Base-by-base conservation (phyloP, 441 rosid species). In the Corymbia citriodora region DNA sequence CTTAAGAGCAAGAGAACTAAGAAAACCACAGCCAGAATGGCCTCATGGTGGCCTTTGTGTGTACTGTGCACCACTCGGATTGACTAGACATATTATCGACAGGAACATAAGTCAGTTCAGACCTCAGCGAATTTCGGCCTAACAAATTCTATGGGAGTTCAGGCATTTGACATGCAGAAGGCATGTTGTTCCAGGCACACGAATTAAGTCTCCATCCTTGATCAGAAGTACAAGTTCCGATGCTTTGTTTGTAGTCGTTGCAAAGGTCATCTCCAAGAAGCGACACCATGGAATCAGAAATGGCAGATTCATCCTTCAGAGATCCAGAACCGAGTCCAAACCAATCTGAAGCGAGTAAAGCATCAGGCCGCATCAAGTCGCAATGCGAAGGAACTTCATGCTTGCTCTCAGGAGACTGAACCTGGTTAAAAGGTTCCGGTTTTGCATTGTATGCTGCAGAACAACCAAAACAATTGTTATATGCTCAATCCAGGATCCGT, bases 131-230 rank as follows among this genome's bases (percentile, higher is more conserved):
- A 90, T 91, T 82, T 65, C 8, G 1, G 83, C 87, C 87, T 61
- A 90, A 90, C 70, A 61, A 91, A 85, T 88, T 86, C 95, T 94
- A 96, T 52, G 97, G 97, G 63, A 95, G 92, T 93, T 97, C 97
- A 17, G 94, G 93, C 93, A 95, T 97, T 91, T 96, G 97, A 94
- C 96, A 96, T 88, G 96, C 96, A 31, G 97, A 93, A 85, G 99
- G 99, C 97, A 97, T 95, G 94, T 94, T 96, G 91, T 95, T 96
- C 99, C 99, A 98, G 29, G 97, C 88, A 91, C 96, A 96, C 85
- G 97, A 96, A 89, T 93, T 92, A 13, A 95, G 91, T 31, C 96
- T 96, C 95, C 95, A 95, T 82, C 92, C 97, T 93, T 94, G 97
- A 94, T 93, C 93, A 17, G 95, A 89, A 17, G 90, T 57, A 29